Base-by-base conservation (phyloP, 1,284 basidiomycete genomes). In the Melanopsichium pennsylvanicum region DNA sequence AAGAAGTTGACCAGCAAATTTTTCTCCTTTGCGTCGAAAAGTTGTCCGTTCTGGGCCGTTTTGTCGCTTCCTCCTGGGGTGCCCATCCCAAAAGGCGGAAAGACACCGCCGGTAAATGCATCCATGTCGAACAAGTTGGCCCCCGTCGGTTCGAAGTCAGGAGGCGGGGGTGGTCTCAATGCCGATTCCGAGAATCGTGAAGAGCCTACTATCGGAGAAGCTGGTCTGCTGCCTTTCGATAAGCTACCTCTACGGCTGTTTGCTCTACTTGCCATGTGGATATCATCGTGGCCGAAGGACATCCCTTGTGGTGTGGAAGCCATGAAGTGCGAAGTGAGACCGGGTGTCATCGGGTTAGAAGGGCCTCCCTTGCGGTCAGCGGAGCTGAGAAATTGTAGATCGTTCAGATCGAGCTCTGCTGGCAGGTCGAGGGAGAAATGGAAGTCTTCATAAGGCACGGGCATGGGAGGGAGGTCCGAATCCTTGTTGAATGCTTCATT, bases 371-470 rank as follows among this genome's bases (percentile, higher is more conserved):
- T 66, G 35, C 60, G 58, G 34, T 73, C 67, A 44, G 54, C 43
- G 0, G 58, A 57, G 46, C 61, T 66, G 45, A 75, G 54, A 19
- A 75, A 62, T 29, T 66, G 62, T 12, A 75, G 47, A 31, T 75
- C 72, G 43, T 47, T 55, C 33, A 69, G 46, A 21, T 71, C 59
- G 13, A 75, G 58, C 42, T 74, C 68, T 9, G 62, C 64, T 1
- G 74, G 74, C 7, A 76, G 38, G 25, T 76, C 69, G 22, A 76
- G 61, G 2, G 74, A 75, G 51, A 74, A 75, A 35, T 76, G 66
- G 38, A 76, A 76, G 43, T 76, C 74, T 43, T 76, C 74, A 18
- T 74, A 76, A 2, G 74, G 72, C 8, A 72, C 72, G 6, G 74
- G 74, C 74, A 76, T 76, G 21, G 73, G 62, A 13, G 74, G 74